These are phyloP conservation scores for Cyclocybe cylindracea DNA, from an alignment of 768 basidiomycete genomes.

Conservation along the genomic window DNA sequence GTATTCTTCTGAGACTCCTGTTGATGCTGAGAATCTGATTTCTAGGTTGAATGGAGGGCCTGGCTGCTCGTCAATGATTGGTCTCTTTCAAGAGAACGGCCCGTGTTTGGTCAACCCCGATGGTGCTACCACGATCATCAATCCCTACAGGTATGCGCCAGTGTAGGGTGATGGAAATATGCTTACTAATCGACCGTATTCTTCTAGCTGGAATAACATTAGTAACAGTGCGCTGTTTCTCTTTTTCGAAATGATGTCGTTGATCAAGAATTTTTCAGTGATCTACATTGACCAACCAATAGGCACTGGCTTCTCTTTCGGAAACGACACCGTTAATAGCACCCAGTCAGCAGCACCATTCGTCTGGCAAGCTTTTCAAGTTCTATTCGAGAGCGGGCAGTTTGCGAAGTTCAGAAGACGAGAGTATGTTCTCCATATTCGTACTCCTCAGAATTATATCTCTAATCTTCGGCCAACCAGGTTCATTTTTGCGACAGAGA, in stretches of 20 bases:
- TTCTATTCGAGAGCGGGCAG: slow-evolving; percentile 56
- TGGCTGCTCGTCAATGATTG: slow-evolving; percentile 65
- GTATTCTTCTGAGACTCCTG: too few species aligned
- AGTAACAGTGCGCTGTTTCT: slow-evolving; percentile 53
- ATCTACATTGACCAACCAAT: slow-evolving; percentile 75
- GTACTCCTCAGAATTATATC: too few species aligned
- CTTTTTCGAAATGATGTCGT: not conserved
- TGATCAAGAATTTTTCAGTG: slow-evolving; percentile 35
- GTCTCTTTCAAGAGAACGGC: slow-evolving; percentile 71
- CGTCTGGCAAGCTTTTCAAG: slow-evolving; percentile 65
- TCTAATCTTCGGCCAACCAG: slow-evolving; percentile 25
- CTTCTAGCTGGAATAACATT: slow-evolving; percentile 61
- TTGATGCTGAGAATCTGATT: too few species aligned
- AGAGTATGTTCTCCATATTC: slow-evolving; percentile 38
- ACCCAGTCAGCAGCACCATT: slow-evolving; percentile 55
- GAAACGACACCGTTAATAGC: slow-evolving; percentile 57
- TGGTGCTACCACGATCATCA: slow-evolving; percentile 49
- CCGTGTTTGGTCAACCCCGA: slow-evolving; percentile 63
- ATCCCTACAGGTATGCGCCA: slow-evolving; percentile 54
- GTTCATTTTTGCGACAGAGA: slow-evolving; percentile 66
- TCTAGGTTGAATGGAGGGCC: slow-evolving; percentile 62
- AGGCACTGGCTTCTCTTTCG: slow-evolving; percentile 65
- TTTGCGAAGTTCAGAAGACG: slow-evolving; percentile 54
- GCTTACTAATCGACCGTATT: not conserved
- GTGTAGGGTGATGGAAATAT: not conserved